A percentile compares a stretch with the other conserved stretches of the same genome.
Evolutionary conservation across 257 asterid genomes (phyloP).

Genomic region (Vinca minor): DNA sequence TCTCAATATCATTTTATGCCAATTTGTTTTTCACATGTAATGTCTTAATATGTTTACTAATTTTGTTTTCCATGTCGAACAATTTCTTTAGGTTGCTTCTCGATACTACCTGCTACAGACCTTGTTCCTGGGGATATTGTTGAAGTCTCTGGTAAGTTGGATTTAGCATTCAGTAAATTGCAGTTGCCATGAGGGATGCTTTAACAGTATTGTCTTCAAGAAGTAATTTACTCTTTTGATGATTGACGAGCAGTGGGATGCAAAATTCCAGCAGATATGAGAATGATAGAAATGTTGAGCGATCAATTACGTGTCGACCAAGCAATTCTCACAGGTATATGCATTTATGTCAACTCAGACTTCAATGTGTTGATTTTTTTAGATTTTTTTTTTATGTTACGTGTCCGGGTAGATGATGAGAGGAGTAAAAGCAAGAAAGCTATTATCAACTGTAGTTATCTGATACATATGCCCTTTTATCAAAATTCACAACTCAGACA

Average conservation of each 20-base stretch:
- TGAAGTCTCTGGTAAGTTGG: conserved; percentile 82
- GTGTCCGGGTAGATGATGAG: neutral
- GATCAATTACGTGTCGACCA: conserved; percentile 96
- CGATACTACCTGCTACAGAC: conserved; percentile 90
- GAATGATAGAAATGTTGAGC: conserved; percentile 87
- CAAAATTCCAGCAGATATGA: conserved; percentile 97
- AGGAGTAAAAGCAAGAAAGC: neutral
- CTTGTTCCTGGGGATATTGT: conserved; percentile 98
- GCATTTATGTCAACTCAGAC: neutral
- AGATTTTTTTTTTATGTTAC: too few relatives aligned
- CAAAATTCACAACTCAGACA: neutral
- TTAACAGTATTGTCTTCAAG: neutral
- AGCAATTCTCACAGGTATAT: conserved; percentile 90
- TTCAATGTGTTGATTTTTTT: neutral
- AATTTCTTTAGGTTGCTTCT: conserved; percentile 68
- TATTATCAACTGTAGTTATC: neutral
- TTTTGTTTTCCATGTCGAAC: conserved; percentile 7
- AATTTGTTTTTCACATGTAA: neutral
- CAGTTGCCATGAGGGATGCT: neutral
- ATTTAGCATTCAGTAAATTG: conserved; percentile 13
- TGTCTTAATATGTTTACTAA: conserved; percentile 6
- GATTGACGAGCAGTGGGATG: conserved; percentile 64
- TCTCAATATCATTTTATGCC: neutral
- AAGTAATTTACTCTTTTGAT: conserved; percentile 15
- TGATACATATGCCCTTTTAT: neutral